These are phyloP conservation scores for Suhomyces guaymorum DNA, from an alignment of 1,139 yeast species.

Conservation along the genomic window DNA sequence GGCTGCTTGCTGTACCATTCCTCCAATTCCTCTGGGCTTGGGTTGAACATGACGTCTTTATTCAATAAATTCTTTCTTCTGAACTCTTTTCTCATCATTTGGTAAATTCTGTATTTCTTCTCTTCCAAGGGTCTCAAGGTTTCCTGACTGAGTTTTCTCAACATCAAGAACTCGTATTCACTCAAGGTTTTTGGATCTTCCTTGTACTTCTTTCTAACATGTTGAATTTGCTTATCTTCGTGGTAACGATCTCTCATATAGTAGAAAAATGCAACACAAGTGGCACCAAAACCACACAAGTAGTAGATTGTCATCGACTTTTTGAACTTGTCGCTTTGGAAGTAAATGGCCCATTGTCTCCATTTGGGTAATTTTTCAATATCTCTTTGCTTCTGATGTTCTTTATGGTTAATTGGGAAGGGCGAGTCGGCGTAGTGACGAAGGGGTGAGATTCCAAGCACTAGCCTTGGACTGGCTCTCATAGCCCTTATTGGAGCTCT, in stretches of 20 bases:
- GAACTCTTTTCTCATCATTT: slow-evolving; percentile 53
- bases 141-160: slow-evolving; percentile 54
- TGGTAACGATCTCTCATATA: slow-evolving; percentile 67
- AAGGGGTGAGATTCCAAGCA: background rate
- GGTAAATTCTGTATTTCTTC: slow-evolving; percentile 53
- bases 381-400: slow-evolving; percentile 23
- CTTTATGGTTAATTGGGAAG: slow-evolving; percentile 36
- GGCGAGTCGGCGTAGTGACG: slow-evolving; percentile 26
- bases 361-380: slow-evolving; percentile 35
- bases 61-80: slow-evolving; percentile 49
- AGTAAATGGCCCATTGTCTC: slow-evolving; percentile 43
- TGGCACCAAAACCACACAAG: slow-evolving; percentile 55
- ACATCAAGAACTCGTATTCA: slow-evolving; percentile 64
- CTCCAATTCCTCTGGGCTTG: slow-evolving; percentile 52
- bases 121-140: slow-evolving; percentile 57
- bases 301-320: slow-evolving; percentile 49
- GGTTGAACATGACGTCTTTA: slow-evolving; percentile 47
- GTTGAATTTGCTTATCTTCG: slow-evolving; percentile 62
- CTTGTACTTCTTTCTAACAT: slow-evolving; percentile 44
- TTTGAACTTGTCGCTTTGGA: slow-evolving; percentile 40
- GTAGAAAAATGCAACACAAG: slow-evolving; percentile 60
- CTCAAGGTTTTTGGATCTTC: slow-evolving; percentile 42
- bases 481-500: background rate
- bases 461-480: background rate
- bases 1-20: slow-evolving; percentile 46